Base-by-base conservation (phyloP, 495 filamentous ascomycete genomes). In the Penicillium crystallinum region DNA sequence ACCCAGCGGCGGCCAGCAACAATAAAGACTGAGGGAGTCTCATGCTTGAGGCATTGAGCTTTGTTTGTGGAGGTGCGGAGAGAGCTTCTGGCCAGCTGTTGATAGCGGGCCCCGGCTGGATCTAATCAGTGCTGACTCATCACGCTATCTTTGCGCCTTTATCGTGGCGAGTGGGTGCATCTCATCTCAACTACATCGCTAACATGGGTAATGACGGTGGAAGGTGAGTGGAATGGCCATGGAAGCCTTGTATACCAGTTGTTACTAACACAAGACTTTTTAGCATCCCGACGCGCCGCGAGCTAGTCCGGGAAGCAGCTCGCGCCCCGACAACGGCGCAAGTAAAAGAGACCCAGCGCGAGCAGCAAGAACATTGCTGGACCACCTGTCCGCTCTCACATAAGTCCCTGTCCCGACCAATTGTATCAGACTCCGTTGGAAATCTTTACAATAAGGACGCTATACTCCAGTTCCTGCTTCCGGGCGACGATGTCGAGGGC, bases 121-220 rank as follows among this genome's bases (percentile, higher is more conserved):
- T 49, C 55, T 60, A 54, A 59, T 62, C 55, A n/a, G 52, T 14
- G 62, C 58, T 68, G 52, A 68, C 41, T 68, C 56, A 68, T 51
- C 57, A 11, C 53, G 35, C 48, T 62, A 59, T 62, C 61, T 61
- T 40, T 41, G n/a, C 34, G 34, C 0, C 41, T 57, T 47, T 55
- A 57, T 48, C 48, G 64, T 59, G 58, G 66, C 62, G 58, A 59
- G 47, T 25, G 42, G 12, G 29, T 29, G 34, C 34, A 48, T 50
- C 22, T 54, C 12, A 35, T 18, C 18, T 23, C 31, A 36, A 29
- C 30, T 55, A n/a, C 22, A 48, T 58, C 41, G 46, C 31, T 36
- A 70, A 57, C n/a, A 97, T 97, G 92, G 93, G 92, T 72, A 97
- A 97, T 69, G 92, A 97, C 64, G 92, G 93, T 59, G 92, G 88